Percentiles rank a stretch among this genome's conserved stretches.
Evolutionary conservation across 768 basidiomycete species (phyloP).

Genomic region (Gloeophyllum trabeum): DNA sequence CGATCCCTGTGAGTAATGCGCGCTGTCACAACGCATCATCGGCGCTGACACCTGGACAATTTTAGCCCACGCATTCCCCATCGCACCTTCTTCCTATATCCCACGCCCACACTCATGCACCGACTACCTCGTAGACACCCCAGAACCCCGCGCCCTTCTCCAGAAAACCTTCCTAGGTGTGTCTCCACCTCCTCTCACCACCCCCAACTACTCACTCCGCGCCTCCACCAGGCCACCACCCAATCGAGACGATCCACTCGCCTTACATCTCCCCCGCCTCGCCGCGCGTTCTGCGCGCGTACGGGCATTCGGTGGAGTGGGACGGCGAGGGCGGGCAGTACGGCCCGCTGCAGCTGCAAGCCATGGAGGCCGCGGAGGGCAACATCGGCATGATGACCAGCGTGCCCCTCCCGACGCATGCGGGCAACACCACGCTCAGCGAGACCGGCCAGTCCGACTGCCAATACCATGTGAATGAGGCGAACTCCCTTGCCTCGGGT

Average conservation of each 20-base stretch:
- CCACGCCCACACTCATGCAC: conserved; percentile 36
- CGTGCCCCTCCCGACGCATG: background rate
- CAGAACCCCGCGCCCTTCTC: conserved; percentile 38
- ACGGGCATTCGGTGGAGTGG: conserved; percentile 1
- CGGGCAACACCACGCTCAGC: background rate
- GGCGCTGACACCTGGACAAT: no score
- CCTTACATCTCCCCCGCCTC: conserved; percentile 23
- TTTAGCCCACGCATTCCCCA: conserved; percentile 34
- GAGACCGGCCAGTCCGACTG: background rate
- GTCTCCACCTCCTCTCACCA: conserved; percentile 6
- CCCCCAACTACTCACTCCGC: background rate
- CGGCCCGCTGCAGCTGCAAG: background rate
- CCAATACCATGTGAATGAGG: background rate
- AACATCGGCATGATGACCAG: background rate
- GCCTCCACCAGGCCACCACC: conserved; percentile 10
- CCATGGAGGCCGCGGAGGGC: background rate
- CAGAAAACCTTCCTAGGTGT: conserved; percentile 42
- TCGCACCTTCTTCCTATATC: conserved; percentile 34
- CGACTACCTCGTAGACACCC: conserved; percentile 43
- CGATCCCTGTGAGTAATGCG: conserved; percentile 20
- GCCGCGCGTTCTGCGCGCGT: conserved; percentile 19
- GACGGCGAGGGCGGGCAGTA: background rate
- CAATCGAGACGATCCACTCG: conserved; percentile 20
- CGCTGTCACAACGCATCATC: conserved; percentile 2
- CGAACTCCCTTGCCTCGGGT: background rate